These are phyloP conservation scores for Penicillium dipodomyicola DNA, from an alignment of 495 filamentous ascomycete species.

Conservation along the genomic window DNA sequence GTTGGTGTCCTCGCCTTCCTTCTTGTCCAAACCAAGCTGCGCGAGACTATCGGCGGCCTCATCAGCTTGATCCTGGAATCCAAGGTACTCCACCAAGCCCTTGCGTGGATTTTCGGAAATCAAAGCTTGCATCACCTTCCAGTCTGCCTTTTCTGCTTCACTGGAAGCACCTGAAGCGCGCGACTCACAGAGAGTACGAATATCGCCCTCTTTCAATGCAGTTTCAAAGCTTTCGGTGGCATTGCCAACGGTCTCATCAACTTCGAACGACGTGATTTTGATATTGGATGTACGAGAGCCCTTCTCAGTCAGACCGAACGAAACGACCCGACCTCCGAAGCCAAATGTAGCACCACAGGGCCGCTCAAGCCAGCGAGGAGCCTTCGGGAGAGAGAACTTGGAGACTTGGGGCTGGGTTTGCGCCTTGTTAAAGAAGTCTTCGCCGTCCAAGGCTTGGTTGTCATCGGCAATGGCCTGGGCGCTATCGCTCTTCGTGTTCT, in stretches of 20 bases:
- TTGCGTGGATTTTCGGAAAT: conserved; percentile 76
- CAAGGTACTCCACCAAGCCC: conserved; percentile 80
- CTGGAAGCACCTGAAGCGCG: conserved; percentile 68
- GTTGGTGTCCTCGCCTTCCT: conserved; percentile 46
- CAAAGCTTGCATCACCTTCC: conserved; percentile 89
- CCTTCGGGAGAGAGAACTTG: conserved; percentile 78
- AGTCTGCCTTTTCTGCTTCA: conserved; percentile 92
- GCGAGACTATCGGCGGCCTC: conserved; percentile 49
- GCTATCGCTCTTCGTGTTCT: conserved; percentile 68
- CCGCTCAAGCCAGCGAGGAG: conserved; percentile 86
- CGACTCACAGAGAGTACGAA: conserved; percentile 76
- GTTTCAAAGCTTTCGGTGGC: conserved; percentile 86
- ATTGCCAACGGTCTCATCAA: conserved; percentile 78
- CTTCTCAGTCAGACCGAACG: conserved; percentile 61
- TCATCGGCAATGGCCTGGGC: conserved; percentile 54
- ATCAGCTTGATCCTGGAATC: conserved; percentile 65
- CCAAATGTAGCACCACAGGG: conserved; percentile 89
- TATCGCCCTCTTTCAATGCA: conserved; percentile 72
- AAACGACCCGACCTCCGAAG: conserved; percentile 90
- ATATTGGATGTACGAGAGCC: conserved; percentile 71
- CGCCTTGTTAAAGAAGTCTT: conserved; percentile 95
- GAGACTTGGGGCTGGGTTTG: conserved; percentile 87
- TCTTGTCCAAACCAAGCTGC: conserved; percentile 44
- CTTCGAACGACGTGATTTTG: conserved; percentile 80
- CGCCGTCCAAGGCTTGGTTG: conserved; percentile 74